Evolutionary conservation across 345 rosid species (phyloP).

Genomic region (Angophora floribunda): DNA sequence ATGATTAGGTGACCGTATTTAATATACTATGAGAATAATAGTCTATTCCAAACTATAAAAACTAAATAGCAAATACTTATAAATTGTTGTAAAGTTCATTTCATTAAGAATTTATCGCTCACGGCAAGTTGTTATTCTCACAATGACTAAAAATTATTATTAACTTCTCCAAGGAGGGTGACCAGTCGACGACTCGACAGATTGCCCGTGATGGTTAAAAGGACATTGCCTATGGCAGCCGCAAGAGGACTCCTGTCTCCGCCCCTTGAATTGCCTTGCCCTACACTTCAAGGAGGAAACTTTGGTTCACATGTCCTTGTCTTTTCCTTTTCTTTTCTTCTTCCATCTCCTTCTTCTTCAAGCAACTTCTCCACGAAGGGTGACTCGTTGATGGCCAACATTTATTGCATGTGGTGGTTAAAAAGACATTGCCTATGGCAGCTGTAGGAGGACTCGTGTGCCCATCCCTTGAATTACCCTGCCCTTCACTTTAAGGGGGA

Average conservation of each 20-base stretch:
- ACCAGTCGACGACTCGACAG: not conserved
- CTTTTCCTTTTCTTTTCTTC: no score
- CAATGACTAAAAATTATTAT: no score
- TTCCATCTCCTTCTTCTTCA: not conserved
- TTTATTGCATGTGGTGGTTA: not conserved
- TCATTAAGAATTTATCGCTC: no score
- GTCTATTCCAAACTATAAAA: no score
- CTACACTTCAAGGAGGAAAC: not conserved
- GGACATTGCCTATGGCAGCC: not conserved
- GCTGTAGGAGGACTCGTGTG: not conserved
- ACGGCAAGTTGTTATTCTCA: no score
- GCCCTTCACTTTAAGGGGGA: not conserved
- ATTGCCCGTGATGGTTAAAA: not conserved
- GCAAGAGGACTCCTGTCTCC: not conserved
- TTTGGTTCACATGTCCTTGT: not conserved
- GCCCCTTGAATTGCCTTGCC: not conserved
- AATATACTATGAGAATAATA: no score
- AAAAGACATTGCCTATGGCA: not conserved
- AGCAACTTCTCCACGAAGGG: not conserved
- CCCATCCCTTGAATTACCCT: not conserved
- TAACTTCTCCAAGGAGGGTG: not conserved
- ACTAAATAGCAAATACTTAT: no score
- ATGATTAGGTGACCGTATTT: no score
- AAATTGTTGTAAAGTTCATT: no score
- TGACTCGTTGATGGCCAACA: not conserved